Evolutionary conservation across 2,329 filamentous ascomycete genomes (phyloP), one percentile per base, ranked within the genome.

Genomic region (Lachnellula occidentalis): DNA sequence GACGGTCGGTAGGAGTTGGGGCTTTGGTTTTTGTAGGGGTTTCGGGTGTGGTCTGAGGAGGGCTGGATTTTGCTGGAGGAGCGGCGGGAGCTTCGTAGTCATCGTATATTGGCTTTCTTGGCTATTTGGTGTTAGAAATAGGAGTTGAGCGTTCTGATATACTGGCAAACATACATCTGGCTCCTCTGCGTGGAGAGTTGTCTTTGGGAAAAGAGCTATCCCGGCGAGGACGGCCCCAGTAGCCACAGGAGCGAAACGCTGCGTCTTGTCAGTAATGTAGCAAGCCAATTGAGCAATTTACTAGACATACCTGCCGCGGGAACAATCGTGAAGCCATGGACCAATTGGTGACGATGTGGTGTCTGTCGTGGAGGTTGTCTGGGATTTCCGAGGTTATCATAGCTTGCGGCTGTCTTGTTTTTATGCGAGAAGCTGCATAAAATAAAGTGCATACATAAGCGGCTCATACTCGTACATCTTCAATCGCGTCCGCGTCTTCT

Each of bases 1-100:
- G 82, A 48, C 91, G 87, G 73, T 96, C 92, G 61, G 94, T 97
- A 14, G 91, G 91, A 21, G 91, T 90, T 14, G 90, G 89, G 59
- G 76, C 73, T 57, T 61, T 61, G 53, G 65, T 58, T 63, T 66
- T 62, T 60, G 54, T 57, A 71, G 71, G 27, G 47, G 45, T 67
- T 56, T 56, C 58, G 54, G 55, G 31, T 48, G 34, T 19, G 48
- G 49, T 50, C 53, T 54, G 45, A 48, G 56, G 54, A 60, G 53
- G 59, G 55, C 39, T 58, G 57, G 53, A 51, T 52, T 58, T 66
- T 55, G 56, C 62, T 56, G 65, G 69, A 58, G 63, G 62, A 63
- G 61, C 66, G 62, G 61, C 69, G 53, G 64, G 74, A 67, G 56
- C 72, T 67, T 70, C 86, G 69, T 76, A 74, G 69, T 86, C 80